Evolutionary conservation across 1,139 yeast species (phyloP).

Genomic region (Taphrina flavorubra): DNA sequence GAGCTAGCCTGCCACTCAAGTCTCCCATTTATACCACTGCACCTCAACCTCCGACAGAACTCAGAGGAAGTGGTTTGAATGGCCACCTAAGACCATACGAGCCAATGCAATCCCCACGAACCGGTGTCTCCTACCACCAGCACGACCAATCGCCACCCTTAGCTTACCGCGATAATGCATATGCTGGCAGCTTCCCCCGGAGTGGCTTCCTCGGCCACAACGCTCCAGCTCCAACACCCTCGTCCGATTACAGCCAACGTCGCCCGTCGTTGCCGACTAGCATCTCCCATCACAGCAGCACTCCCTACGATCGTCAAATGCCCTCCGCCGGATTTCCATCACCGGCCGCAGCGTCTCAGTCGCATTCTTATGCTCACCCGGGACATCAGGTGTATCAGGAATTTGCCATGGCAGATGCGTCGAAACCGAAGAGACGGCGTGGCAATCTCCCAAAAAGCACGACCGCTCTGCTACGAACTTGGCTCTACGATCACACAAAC

Average conservation of each 20-base stretch:
- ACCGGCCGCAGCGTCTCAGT: slow-evolving; percentile 4
- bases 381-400: slow-evolving; percentile 11
- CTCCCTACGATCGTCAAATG: slow-evolving; percentile 29
- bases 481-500: slow-evolving; percentile 84
- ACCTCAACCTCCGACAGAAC: background rate
- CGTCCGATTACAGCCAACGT: slow-evolving; percentile 6
- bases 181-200: background rate
- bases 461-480: slow-evolving; percentile 75
- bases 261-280: slow-evolving; percentile 7
- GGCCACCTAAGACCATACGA: slow-evolving; percentile 1
- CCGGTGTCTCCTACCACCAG: background rate
- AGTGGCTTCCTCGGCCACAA: background rate
- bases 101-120: slow-evolving; percentile 8
- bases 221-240: background rate
- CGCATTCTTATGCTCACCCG: slow-evolving; percentile 7
- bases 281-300: background rate
- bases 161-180: background rate
- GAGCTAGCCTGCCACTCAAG: slow-evolving; percentile 6
- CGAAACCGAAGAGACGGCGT: slow-evolving; percentile 57
- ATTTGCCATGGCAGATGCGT: slow-evolving; percentile 3
- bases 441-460: slow-evolving; percentile 88
- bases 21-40: slow-evolving; percentile 13
- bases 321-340: slow-evolving; percentile 3
- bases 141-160: background rate
- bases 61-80: background rate